These are phyloP conservation scores for Gossypium herbaceum DNA, from an alignment of 345 rosid genomes.

Conservation along the genomic window DNA sequence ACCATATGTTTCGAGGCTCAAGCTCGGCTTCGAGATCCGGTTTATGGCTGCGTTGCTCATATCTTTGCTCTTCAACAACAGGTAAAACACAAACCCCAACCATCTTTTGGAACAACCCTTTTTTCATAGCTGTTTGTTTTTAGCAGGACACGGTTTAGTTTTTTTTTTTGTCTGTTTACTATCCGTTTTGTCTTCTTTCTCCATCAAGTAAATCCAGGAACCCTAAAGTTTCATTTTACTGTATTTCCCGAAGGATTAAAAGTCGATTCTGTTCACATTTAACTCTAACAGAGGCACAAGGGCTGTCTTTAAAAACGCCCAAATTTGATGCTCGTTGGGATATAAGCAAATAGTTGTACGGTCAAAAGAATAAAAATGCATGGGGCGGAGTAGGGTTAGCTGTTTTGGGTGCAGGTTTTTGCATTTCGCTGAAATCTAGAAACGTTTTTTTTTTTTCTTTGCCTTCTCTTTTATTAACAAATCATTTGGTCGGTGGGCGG, in stretches of 20 bases:
- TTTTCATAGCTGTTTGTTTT: neutral
- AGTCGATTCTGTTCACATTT: neutral
- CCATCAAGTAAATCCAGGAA: neutral
- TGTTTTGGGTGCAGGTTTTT: constrained; percentile 12
- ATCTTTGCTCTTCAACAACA: constrained; percentile 82
- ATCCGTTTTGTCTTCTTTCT: neutral
- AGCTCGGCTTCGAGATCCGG: constrained; percentile 71
- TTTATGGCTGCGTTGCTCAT: constrained; percentile 80
- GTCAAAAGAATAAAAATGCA: neutral
- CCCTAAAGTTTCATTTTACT: neutral
- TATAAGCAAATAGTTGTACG: neutral
- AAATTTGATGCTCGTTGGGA: neutral
- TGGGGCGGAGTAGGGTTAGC: neutral
- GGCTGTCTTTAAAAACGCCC: neutral
- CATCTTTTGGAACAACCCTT: neutral
- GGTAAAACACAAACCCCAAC: constrained; percentile 29
- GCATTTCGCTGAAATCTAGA: constrained; percentile 48
- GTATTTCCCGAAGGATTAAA: neutral
- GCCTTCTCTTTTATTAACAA: constrained; percentile 17
- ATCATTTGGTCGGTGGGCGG: constrained; percentile 38
- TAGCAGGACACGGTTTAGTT: constrained; percentile 4
- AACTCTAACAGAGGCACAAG: neutral
- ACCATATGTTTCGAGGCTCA: constrained; percentile 81
- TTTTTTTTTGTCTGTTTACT: constrained; percentile 8
- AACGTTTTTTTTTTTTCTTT: neutral